phyloP scores from a whole-genome alignment of 2,329 filamentous ascomycete species.

The Fusarium aywerte region DNA sequence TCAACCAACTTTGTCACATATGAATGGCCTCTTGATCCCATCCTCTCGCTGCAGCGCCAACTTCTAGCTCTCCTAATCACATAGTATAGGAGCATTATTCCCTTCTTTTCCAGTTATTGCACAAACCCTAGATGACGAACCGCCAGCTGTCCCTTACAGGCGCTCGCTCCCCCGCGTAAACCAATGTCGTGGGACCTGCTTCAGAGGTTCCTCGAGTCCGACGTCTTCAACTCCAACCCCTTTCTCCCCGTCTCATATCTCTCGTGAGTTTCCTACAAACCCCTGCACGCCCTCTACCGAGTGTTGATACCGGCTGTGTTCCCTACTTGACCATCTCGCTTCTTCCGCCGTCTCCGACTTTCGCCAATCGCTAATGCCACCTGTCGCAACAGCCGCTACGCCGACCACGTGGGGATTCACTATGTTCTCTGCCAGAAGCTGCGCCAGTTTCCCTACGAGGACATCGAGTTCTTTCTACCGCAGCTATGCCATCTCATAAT shows the following conservation, averaged over 20 bases:
- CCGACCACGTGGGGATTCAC: conserved; percentile 89
- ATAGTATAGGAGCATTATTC: conserved; percentile 15
- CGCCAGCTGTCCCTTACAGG: conserved; percentile 47
- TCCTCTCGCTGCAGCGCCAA: conserved; percentile 7
- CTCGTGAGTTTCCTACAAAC: conserved; percentile 68
- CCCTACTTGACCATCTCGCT: not conserved
- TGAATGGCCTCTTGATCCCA: conserved; percentile 33
- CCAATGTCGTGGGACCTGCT: conserved; percentile 86
- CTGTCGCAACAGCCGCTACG: conserved; percentile 74
- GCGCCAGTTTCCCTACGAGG: conserved; percentile 88
- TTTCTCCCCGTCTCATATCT: conserved; percentile 90
- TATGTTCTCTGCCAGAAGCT: conserved; percentile 90
- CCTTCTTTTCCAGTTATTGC: not conserved
- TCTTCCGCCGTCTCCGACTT: conserved; percentile 31
- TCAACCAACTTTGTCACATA: conserved; percentile 22
- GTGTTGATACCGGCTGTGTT: not conserved
- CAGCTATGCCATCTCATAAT: conserved; percentile 89
- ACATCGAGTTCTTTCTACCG: conserved; percentile 92
- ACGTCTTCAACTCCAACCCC: conserved; percentile 92
- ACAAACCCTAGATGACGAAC: conserved; percentile 54
- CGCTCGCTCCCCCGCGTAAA: conserved; percentile 51
- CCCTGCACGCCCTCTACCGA: not conserved
- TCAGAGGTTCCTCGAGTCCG: conserved; percentile 90
- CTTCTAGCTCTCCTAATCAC: conserved; percentile 2
- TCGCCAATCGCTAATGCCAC: conserved; percentile 43